Percentiles rank a stretch among this genome's conserved stretches.
Evolutionary conservation across 768 basidiomycete species (phyloP).

Genomic region (Hydnomerulius pinastri): DNA sequence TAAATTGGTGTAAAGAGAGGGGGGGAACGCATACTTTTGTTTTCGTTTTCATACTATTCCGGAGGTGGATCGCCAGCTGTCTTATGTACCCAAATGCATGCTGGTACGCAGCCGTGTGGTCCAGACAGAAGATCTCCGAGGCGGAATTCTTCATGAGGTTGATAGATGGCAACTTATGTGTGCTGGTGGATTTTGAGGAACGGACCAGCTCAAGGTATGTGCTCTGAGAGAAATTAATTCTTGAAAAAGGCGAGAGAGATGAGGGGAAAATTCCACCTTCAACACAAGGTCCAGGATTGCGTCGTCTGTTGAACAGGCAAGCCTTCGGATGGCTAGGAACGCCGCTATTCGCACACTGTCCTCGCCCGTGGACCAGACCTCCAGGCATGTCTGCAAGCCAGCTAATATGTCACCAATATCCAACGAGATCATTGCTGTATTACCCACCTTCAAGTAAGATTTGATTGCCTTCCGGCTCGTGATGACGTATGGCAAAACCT

Average conservation of each 20-base stretch:
- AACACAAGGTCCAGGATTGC: conserved; percentile 82
- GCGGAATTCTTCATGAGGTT: conserved; percentile 99
- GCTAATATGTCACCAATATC: background rate
- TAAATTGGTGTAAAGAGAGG: conserved; percentile 5
- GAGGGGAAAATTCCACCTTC: conserved; percentile 53
- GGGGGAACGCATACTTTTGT: conserved; percentile 58
- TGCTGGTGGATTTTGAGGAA: conserved; percentile 80
- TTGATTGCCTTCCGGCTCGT: conserved; percentile 84
- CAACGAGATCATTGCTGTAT: background rate
- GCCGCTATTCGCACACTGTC: conserved; percentile 84
- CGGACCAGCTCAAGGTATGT: conserved; percentile 88
- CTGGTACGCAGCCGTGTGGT: conserved; percentile 78
- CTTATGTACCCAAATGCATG: conserved; percentile 96
- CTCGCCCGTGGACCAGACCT: conserved; percentile 79
- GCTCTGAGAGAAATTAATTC: conserved; percentile 47
- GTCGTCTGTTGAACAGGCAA: conserved; percentile 77
- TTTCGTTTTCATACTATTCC: conserved; percentile 88
- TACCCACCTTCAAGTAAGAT: conserved; percentile 77
- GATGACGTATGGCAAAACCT: conserved; percentile 86
- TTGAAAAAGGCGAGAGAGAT: background rate
- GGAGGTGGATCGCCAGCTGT: conserved; percentile 88
- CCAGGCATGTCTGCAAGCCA: conserved; percentile 66
- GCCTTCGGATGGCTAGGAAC: conserved; percentile 79
- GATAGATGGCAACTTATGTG: conserved; percentile 86
- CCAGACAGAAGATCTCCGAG: conserved; percentile 83